Base-by-base conservation (phyloP, 306 rosid genomes). In the Gastrolobium bilobum region DNA sequence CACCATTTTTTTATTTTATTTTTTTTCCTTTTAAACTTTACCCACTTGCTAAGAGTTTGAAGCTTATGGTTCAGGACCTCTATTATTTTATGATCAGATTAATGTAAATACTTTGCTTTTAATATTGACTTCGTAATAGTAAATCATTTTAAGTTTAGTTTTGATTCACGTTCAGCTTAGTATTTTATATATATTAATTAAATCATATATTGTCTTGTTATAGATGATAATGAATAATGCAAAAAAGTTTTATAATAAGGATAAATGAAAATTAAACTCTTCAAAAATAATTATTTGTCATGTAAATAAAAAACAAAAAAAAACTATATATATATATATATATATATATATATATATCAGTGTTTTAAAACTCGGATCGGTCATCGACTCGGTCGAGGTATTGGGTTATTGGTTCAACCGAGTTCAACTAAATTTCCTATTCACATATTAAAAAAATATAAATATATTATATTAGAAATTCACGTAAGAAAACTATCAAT, bases 41-140 rank as follows among this genome's bases (percentile, higher is more conserved):
- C 68, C 81, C 63, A 58, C 81, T 54, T 67, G 15, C 63, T 84
- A 74, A 43, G 69, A 51, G 39, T 73, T 73, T 52, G n/a, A 74
- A 7, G n/a, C 82, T 76, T 77, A 20, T 59, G 64, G 81, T 67
- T 10, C 48, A 14, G 0, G 40, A 51, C 44, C 50, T 79, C 47
- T n/a, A 20, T 67, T 66, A 54, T 11, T 54, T 59, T 58, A 69
- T 35, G 1, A 67, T 15, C 15, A 58, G 10, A 39, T 46, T 58
- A 51, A 10, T 57, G 65, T 52, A 33, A 60, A 46, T 61, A 3
- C 29, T 39, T 15, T 31, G 38, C 8, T 74, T 15, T 65, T 8
- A 20, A 30, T 30, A 39, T 11, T 3, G 7, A 30, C 2, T 10
- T 56, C 8, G 33, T 58, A 31, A 6, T 20, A 20, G 9, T 5